phyloP scores from a whole-genome alignment of 1,284 basidiomycete species.

The Porphyrellus sp. region DNA sequence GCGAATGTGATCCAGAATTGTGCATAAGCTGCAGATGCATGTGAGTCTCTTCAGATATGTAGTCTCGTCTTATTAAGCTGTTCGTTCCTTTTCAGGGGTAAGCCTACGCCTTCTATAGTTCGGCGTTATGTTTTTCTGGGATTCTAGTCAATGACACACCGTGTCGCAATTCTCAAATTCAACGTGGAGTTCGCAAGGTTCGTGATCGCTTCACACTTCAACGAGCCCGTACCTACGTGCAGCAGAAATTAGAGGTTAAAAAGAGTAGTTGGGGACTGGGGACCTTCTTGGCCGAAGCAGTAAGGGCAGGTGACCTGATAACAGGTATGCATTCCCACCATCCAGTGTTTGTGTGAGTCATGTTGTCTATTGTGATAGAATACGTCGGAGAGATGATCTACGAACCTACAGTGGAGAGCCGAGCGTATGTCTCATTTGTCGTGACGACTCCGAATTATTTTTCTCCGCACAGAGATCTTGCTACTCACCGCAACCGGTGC shows the following conservation, averaged over 20 bases:
- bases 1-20: conserved; percentile 45
- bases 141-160: conserved; percentile 20
- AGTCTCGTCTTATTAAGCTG: not conserved
- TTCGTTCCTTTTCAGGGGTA: conserved; percentile 26
- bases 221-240: conserved; percentile 1
- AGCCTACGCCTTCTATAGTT: conserved; percentile 4
- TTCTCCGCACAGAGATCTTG: conserved; percentile 21
- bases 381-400: conserved; percentile 45
- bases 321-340: conserved; percentile 34
- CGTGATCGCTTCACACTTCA: not conserved
- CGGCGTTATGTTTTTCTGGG: not conserved
- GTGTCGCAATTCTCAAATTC: conserved; percentile 34
- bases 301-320: conserved; percentile 34
- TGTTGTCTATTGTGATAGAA: conserved; percentile 34
- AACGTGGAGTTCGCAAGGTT: conserved; percentile 28
- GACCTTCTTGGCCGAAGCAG: conserved; percentile 38
- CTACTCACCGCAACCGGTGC: conserved; percentile 40
- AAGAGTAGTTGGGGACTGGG: conserved; percentile 43
- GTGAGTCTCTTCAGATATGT: conserved; percentile 16
- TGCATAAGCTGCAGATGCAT: conserved; percentile 28
- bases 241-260: conserved; percentile 37
- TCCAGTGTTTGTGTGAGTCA: not conserved
- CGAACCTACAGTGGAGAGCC: conserved; percentile 29
- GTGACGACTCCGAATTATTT: not conserved
- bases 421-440: conserved; percentile 40